Evolutionary conservation across 371 early-diverging fungal genomes (phyloP).

Genomic region (Mycotypha africana): DNA sequence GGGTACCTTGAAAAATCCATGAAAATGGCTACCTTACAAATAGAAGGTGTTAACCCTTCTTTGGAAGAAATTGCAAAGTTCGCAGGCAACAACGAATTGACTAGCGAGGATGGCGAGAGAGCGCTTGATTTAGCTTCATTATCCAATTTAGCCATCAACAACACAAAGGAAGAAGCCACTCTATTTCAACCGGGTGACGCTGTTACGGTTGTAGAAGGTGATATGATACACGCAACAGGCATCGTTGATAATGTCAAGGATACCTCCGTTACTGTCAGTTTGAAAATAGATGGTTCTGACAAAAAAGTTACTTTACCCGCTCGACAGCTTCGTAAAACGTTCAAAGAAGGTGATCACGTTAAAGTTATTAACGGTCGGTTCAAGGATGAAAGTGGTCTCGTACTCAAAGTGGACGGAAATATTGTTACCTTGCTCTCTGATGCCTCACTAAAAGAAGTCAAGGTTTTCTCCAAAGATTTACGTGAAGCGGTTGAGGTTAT

Average conservation of each 20-base stretch:
- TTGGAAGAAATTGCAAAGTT: constrained; percentile 92
- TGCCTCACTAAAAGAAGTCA: constrained; percentile 62
- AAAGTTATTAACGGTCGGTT: constrained; percentile 89
- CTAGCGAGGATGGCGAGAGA: constrained; percentile 55
- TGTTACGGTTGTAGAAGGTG: constrained; percentile 88
- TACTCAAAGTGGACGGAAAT: constrained; percentile 72
- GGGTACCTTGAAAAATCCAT: constrained; percentile 91
- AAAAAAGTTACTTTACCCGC: constrained; percentile 45
- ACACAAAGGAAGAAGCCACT: constrained; percentile 38
- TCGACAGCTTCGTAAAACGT: constrained; percentile 79
- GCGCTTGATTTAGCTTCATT: constrained; percentile 49
- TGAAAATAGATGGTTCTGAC: constrained; percentile 48
- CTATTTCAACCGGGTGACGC: constrained; percentile 78
- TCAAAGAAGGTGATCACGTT: constrained; percentile 89
- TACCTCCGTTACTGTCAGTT: constrained; percentile 56
- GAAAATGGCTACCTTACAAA: constrained; percentile 70
- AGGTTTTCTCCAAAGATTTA: constrained; percentile 88
- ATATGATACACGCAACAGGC: constrained; percentile 80
- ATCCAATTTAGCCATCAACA: constrained; percentile 38
- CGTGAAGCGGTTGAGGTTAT: constrained; percentile 61
- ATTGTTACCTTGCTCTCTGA: constrained; percentile 84
- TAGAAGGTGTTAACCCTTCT: constrained; percentile 82
- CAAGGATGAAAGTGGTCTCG: constrained; percentile 84
- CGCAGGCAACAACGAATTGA: constrained; percentile 60
- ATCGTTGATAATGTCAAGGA: constrained; percentile 66